phyloP scores from a whole-genome alignment of 495 filamentous ascomycete genomes.

The Cryomyces antarcticus region DNA sequence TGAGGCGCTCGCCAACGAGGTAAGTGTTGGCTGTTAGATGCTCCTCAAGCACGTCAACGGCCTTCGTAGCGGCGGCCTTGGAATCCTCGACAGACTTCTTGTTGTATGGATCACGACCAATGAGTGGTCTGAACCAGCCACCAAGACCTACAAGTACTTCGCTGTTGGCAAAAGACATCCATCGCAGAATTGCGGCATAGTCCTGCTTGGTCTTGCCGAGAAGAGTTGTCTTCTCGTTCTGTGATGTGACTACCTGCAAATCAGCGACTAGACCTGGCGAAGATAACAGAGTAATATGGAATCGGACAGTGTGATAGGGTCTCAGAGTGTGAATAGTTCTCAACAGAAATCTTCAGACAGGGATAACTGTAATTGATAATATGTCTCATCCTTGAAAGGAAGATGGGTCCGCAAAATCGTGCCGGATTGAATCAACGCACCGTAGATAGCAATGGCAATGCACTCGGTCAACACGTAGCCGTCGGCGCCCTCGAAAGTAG shows the following conservation, averaged over 20 bases:
- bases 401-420: slow-evolving; percentile 1
- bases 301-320: not conserved
- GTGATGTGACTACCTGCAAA: slow-evolving; percentile 58
- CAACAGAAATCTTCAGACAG: slow-evolving; percentile 91
- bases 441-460: slow-evolving; percentile 92
- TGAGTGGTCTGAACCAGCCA: slow-evolving; percentile 74
- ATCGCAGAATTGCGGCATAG: slow-evolving; percentile 87
- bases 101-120: slow-evolving; percentile 74
- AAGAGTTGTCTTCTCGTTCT: slow-evolving; percentile 99
- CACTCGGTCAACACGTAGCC: slow-evolving; percentile 74
- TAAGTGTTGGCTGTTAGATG: slow-evolving; percentile 88
- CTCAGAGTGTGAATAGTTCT: slow-evolving; percentile 46
- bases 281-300: not conserved
- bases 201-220: slow-evolving; percentile 99
- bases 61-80: slow-evolving; percentile 42
- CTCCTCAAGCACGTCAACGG: slow-evolving; percentile 50
- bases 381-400: slow-evolving; percentile 55
- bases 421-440: slow-evolving; percentile 35
- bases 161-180: slow-evolving; percentile 82
- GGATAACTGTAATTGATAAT: slow-evolving; percentile 79
- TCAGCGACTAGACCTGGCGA: not conserved
- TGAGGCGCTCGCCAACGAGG: slow-evolving; percentile 93
- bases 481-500: slow-evolving; percentile 81
- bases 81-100: slow-evolving; percentile 86
- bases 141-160: slow-evolving; percentile 61